Conservation (phyloP, 1,284 basidiomycete genomes). For the Stereum hirsutum region DNA sequence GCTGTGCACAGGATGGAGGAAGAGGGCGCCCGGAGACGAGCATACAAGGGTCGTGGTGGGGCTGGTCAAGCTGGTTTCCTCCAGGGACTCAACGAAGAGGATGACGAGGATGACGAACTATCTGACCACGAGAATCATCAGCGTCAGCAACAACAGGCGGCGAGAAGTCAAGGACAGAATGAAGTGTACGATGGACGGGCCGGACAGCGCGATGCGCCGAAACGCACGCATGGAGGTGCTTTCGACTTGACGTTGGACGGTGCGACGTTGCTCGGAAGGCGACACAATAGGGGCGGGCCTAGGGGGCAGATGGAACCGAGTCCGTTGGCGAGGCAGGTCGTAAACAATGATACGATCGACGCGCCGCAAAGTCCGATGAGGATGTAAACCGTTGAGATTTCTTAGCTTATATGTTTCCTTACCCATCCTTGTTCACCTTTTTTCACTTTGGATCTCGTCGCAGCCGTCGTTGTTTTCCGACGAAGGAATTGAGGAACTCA, state of each 20-base stretch:
- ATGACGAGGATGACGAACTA: constrained; percentile 57
- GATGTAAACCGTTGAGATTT: too few species aligned
- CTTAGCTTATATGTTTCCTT: too few species aligned
- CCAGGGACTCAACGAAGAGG: constrained; percentile 87
- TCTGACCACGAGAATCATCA: constrained; percentile 29
- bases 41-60: constrained; percentile 66
- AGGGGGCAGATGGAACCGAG: constrained; percentile 7
- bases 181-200: constrained; percentile 62
- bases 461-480: too few species aligned
- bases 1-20: constrained; percentile 99
- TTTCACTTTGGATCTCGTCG: too few species aligned
- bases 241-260: constrained; percentile 83
- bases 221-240: constrained; percentile 19
- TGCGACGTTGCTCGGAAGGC: constrained; percentile 75
- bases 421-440: too few species aligned
- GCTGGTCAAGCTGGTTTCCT: constrained; percentile 73
- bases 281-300: constrained; percentile 42
- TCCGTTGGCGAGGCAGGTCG: constrained; percentile 5
- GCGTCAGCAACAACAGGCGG: constrained; percentile 18
- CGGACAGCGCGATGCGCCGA: constrained; percentile 59
- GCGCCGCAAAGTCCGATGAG: constrained; percentile 13
- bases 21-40: constrained; percentile 82
- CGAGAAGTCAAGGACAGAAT: constrained; percentile 20
- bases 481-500: too few species aligned
- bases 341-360: constrained; percentile 5